These are phyloP conservation scores for Ilyonectria sp. DNA, from an alignment of 2,329 filamentous ascomycete species.

Conservation along the genomic window DNA sequence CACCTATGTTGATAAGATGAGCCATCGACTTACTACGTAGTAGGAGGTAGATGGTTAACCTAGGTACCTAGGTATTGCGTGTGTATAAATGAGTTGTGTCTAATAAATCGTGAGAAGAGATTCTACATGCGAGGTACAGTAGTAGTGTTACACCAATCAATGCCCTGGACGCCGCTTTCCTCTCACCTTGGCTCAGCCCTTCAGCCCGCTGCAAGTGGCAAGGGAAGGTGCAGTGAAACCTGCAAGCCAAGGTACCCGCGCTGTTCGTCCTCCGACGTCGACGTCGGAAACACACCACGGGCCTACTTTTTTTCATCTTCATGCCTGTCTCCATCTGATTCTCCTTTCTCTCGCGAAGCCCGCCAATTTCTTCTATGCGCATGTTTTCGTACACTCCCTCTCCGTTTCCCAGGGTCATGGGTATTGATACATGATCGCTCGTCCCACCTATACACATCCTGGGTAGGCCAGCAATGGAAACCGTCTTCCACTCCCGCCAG, in stretches of 20 bases:
- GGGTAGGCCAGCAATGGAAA: slow-evolving; percentile 8
- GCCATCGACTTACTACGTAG: too few relatives aligned
- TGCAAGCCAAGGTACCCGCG: not conserved
- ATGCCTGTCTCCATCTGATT: not conserved
- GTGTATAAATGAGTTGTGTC: not conserved
- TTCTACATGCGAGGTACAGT: slow-evolving; percentile 36
- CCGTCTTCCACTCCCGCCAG: slow-evolving; percentile 3
- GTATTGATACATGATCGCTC: slow-evolving; percentile 17
- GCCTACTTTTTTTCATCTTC: slow-evolving; percentile 7
- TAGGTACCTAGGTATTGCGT: too few relatives aligned
- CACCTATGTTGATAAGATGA: not conserved
- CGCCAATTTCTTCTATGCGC: slow-evolving; percentile 3
- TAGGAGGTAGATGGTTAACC: not conserved
- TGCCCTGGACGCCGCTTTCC: slow-evolving; percentile 19
- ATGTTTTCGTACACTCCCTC: slow-evolving; percentile 13
- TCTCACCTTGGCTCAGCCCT: slow-evolving; percentile 20
- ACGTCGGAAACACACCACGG: slow-evolving; percentile 17
- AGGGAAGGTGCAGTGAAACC: not conserved
- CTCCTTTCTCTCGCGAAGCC: slow-evolving; percentile 12
- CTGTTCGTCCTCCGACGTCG: not conserved
- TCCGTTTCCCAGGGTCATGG: slow-evolving; percentile 18
- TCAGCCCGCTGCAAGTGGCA: not conserved
- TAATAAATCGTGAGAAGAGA: slow-evolving; percentile 36
- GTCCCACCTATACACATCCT: slow-evolving; percentile 9
- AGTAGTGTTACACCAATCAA: slow-evolving; percentile 25